Evolutionary conservation across 495 filamentous ascomycete species (phyloP), one percentile per base, ranked within the genome.

Genomic region (Talaromyces thailandensis): DNA sequence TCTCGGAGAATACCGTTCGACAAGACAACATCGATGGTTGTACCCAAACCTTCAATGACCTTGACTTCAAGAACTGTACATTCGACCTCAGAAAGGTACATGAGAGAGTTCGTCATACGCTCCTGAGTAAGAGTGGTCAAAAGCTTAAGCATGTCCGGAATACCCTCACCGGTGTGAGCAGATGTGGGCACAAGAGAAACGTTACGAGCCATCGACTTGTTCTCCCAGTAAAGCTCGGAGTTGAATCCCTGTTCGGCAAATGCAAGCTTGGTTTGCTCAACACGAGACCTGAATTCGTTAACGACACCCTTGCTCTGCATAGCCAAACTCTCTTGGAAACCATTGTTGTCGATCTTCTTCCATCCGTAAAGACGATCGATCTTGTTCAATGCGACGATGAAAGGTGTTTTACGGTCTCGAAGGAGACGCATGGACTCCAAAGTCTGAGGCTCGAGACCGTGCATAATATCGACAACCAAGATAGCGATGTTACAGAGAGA

Each of bases 401-500:
- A 99, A 11, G 95, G 94, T 51, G 95, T 99, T 75, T 92, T 95
- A 63, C 91, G 83, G 68, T 97, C 93, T 68, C 94, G 84, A 37
- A 99, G 85, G 60, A 99, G 76, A 63, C 86, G 87, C 90, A 99
- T 97, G 7, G 95, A 98, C 74, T 99, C 95, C 6, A 98, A 82
- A 25, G 95, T 99, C 73, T 99, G 95, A 16, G 92, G 95, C 74
- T 99, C 95, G 55, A 99, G 85, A 70, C 95, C 95, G 81, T 99
- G 95, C 95, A 99, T 99, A 70, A 99, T 99, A 82, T 99, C 95
- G 65, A 99, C 93, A 24, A 99, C 95, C 63, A 99, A 79, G 71
- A 99, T 99, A 69, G 95, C 95, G 76, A 99, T 98, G 79, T 99
- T 99, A 75, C 95, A 99, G 57, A 99, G 87, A 53, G 92, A 96